These are phyloP conservation scores for Globisporangium barbulae DNA, from an alignment of 352 stramenopile genomes.

Conservation along the genomic window DNA sequence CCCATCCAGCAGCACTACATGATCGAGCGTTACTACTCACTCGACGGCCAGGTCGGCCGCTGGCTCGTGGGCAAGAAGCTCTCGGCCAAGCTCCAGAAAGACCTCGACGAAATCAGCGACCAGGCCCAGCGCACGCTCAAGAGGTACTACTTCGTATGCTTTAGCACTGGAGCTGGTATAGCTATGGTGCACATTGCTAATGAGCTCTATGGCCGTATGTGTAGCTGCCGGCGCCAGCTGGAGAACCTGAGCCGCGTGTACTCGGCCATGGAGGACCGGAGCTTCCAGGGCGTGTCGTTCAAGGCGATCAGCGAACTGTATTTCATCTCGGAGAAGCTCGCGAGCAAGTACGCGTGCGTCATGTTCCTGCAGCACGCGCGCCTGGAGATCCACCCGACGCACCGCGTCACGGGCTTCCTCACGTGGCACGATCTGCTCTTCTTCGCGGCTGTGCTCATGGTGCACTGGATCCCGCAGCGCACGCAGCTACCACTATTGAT, in stretches of 20 bases:
- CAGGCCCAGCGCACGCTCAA: conserved; percentile 61
- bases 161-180: no score
- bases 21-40: conserved; percentile 77
- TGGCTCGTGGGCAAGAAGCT: conserved; percentile 83
- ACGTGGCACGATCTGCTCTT: conserved; percentile 70
- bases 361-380: conserved; percentile 76
- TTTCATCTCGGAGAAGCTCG: conserved; percentile 66
- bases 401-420: conserved; percentile 52
- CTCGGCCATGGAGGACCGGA: conserved; percentile 67
- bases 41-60: conserved; percentile 64
- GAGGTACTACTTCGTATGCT: conserved; percentile 15
- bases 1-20: conserved; percentile 77
- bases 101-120: conserved; percentile 83
- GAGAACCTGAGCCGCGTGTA: conserved; percentile 82
- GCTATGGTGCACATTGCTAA: neutral
- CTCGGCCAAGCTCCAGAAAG: conserved; percentile 77
- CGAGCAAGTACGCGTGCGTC: conserved; percentile 75
- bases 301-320: conserved; percentile 54
- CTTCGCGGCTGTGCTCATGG: conserved; percentile 67
- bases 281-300: conserved; percentile 62
- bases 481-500: conserved; percentile 34
- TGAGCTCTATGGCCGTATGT: neutral
- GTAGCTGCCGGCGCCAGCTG: conserved; percentile 67
- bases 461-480: conserved; percentile 70
- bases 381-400: conserved; percentile 70